Evolutionary conservation across 352 stramenopile species (phyloP).

Genomic region (Discostella stelligera): DNA sequence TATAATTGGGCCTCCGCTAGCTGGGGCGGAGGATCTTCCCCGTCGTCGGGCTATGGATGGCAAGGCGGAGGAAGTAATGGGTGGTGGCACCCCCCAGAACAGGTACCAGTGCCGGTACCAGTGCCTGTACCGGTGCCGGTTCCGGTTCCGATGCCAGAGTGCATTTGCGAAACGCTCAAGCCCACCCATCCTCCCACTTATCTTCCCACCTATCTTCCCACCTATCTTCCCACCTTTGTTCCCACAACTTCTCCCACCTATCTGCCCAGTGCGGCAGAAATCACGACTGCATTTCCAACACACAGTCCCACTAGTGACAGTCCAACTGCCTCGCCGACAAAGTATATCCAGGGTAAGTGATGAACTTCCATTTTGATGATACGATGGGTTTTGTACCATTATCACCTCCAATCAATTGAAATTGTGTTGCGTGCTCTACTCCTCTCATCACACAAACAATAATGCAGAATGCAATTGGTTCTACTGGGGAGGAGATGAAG

Average conservation of each 20-base stretch:
- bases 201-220: constrained; percentile 5
- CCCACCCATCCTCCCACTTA: constrained; percentile 15
- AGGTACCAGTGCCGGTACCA: neutral
- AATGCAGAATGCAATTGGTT: constrained; percentile 13
- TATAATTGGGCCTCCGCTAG: neutral
- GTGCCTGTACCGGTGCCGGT: too few species aligned
- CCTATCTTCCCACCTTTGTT: constrained; percentile 3
- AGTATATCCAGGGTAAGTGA: neutral
- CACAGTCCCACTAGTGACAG: neutral
- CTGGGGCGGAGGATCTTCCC: neutral
- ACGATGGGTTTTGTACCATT: neutral
- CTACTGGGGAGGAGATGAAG: constrained; percentile 36
- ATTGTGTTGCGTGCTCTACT: neutral
- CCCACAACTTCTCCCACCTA: constrained; percentile 9
- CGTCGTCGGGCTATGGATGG: neutral
- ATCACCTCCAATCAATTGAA: neutral
- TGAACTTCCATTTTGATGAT: too few species aligned
- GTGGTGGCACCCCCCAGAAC: neutral
- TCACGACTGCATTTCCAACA: neutral
- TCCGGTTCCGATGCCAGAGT: neutral
- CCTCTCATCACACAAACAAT: neutral
- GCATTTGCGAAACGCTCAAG: neutral
- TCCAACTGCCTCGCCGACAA: neutral
- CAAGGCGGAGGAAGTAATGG: neutral
- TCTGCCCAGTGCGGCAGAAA: neutral